Percentiles rank a stretch among this genome's conserved stretches.
Evolutionary conservation across 495 filamentous ascomycete species (phyloP).

Genomic region (Aspergillus sclerotioniger): DNA sequence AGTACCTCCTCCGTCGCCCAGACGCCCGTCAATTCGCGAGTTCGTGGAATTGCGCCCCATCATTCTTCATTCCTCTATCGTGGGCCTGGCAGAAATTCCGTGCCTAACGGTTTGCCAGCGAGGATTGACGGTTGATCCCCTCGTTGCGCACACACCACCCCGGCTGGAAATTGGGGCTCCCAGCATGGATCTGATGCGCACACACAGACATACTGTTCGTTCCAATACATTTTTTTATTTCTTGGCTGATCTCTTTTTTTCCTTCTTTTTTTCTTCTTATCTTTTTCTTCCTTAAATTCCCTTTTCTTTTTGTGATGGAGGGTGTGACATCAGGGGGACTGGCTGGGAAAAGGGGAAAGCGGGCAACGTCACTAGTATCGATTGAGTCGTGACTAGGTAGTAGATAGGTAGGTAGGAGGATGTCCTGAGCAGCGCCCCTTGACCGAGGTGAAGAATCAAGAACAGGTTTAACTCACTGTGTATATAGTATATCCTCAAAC

Average conservation of each 20-base stretch:
- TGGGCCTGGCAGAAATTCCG: neutral
- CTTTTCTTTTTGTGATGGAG: no score
- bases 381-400: neutral
- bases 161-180: neutral
- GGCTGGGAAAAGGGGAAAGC: no score
- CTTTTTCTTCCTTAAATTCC: no score
- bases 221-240: no score
- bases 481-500: constrained; percentile 4
- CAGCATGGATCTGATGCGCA: neutral
- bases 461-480: neutral
- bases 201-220: no score
- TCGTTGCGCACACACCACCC: neutral
- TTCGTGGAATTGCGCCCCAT: no score
- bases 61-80: neutral
- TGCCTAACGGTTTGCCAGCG: neutral
- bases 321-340: no score
- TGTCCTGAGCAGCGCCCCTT: neutral
- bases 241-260: no score
- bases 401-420: no score
- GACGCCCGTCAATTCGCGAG: no score
- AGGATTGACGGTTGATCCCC: neutral
- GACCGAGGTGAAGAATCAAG: neutral
- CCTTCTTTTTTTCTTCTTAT: no score
- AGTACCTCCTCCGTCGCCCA: neutral
- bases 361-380: neutral